These are phyloP conservation scores for Corymbia maculata DNA, from an alignment of 345 rosid species.

Conservation along the genomic window DNA sequence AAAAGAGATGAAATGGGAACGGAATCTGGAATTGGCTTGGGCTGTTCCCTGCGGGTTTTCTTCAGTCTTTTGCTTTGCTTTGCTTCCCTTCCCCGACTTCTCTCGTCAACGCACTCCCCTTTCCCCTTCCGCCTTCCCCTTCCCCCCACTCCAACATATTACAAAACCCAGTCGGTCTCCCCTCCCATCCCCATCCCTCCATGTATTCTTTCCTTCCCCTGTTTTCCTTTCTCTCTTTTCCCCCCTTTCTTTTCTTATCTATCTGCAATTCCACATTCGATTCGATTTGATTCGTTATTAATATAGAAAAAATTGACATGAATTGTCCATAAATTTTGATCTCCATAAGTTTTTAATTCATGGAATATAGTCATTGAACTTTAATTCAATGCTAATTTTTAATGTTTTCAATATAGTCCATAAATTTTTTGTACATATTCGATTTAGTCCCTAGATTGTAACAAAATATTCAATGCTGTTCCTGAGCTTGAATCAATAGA, in stretches of 20 bases:
- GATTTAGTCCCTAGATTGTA: too few relatives aligned
- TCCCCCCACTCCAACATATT: background rate
- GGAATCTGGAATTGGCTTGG: background rate
- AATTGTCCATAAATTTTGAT: fast-evolving
- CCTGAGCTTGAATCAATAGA: too few relatives aligned
- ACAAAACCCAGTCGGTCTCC: background rate
- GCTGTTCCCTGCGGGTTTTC: background rate
- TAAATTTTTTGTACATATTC: too few relatives aligned
- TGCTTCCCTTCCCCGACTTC: background rate
- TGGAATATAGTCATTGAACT: too few relatives aligned
- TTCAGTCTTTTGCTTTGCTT: background rate
- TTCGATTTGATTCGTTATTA: background rate
- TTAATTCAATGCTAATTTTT: too few relatives aligned
- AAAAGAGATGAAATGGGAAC: too few relatives aligned
- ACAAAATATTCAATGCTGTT: too few relatives aligned
- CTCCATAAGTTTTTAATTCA: too few relatives aligned
- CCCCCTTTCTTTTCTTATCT: background rate
- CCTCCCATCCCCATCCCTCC: background rate
- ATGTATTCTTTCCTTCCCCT: background rate
- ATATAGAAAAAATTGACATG: background rate
- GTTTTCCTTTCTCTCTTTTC: background rate
- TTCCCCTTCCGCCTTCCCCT: background rate
- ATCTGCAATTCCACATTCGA: background rate
- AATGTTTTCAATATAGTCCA: too few relatives aligned
- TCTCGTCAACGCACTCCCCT: background rate